Conservation (phyloP, 768 basidiomycete genomes). For the Plicaturopsis crispa region DNA sequence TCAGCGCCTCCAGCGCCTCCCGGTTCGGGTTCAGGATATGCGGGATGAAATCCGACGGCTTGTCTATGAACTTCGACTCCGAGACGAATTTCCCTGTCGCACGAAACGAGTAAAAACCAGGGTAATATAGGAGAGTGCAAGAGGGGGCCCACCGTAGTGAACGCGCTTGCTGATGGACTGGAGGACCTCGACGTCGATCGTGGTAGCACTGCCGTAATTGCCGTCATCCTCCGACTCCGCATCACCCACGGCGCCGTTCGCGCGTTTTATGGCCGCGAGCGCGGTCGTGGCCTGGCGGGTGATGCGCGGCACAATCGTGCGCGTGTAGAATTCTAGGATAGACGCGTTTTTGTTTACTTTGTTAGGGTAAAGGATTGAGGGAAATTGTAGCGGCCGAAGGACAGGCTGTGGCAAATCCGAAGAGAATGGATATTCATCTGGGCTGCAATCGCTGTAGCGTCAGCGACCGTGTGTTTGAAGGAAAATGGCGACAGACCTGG, state of each 20-base stretch:
- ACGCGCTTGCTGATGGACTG: constrained; percentile 98
- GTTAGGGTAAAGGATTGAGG: constrained; percentile 72
- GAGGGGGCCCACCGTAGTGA: constrained; percentile 73
- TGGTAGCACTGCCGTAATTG: constrained; percentile 95
- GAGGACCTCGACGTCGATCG: constrained; percentile 92
- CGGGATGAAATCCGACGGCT: constrained; percentile 85
- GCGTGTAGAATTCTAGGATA: constrained; percentile 86
- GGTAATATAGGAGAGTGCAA: neutral
- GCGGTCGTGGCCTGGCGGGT: constrained; percentile 61
- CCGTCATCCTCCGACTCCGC: constrained; percentile 87
- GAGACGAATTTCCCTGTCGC: constrained; percentile 97
- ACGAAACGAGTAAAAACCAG: too few relatives aligned
- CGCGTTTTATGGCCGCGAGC: constrained; percentile 60
- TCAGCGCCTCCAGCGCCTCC: constrained; percentile 71
- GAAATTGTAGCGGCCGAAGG: constrained; percentile 65
- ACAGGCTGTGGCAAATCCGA: constrained; percentile 74
- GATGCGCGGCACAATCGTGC: constrained; percentile 84
- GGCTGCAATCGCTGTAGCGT: constrained; percentile 38
- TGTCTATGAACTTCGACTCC: constrained; percentile 88
- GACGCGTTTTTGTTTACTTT: constrained; percentile 79
- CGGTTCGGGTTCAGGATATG: constrained; percentile 81
- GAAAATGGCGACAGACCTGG: constrained; percentile 48
- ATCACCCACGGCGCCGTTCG: constrained; percentile 56
- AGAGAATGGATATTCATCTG: constrained; percentile 97
- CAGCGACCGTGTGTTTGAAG: neutral